phyloP scores from a whole-genome alignment of 306 rosid species.

The Clitoria ternatea region DNA sequence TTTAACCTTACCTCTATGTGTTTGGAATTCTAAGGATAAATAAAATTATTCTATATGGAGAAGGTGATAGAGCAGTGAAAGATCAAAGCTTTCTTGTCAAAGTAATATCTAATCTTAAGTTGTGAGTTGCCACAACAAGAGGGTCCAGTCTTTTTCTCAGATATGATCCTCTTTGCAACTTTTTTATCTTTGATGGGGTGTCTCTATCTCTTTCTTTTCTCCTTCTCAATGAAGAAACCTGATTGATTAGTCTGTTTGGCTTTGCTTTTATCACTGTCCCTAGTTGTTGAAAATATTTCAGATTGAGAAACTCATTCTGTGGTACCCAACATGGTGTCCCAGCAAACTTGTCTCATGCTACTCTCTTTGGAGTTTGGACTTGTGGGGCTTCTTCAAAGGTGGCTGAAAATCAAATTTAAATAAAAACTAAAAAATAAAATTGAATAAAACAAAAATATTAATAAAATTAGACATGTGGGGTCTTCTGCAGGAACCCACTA shows the following conservation, averaged over 20 bases:
- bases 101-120: conserved; percentile 29
- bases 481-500: conserved; percentile 60
- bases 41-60: conserved; percentile 24
- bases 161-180: conserved; percentile 40
- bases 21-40: conserved; percentile 28
- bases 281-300: conserved; percentile 38
- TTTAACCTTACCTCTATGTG: conserved; percentile 32
- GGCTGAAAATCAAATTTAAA: too few species aligned
- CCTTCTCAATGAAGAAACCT: conserved; percentile 59
- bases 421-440: not conserved
- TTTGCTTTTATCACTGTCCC: conserved; percentile 35
- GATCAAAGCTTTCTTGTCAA: conserved; percentile 61
- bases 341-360: conserved; percentile 37
- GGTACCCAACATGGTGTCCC: conserved; percentile 49
- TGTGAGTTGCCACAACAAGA: conserved; percentile 34
- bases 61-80: conserved; percentile 21
- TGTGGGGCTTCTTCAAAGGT: conserved; percentile 45
- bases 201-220: conserved; percentile 48
- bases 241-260: conserved; percentile 40
- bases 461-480: conserved; percentile 34
- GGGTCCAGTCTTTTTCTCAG: conserved; percentile 58
- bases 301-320: conserved; percentile 34
- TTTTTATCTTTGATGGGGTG: conserved; percentile 45
- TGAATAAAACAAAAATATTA: not conserved
- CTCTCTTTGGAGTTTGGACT: conserved; percentile 26